Conservation (phyloP, 495 filamentous ascomycete species). For the Penicillium pancosmium region DNA sequence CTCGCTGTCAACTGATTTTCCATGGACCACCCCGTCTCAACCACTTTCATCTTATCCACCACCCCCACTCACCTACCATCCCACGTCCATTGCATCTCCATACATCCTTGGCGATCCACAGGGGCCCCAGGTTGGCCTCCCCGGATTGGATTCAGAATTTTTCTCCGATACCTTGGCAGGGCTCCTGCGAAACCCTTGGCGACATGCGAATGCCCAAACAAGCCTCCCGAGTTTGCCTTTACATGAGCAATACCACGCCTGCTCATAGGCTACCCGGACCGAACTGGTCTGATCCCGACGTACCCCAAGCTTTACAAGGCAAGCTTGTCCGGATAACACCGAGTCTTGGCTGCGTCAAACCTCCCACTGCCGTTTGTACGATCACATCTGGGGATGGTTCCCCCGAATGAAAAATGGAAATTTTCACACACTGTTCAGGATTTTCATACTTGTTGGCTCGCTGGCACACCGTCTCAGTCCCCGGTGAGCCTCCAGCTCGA, state of each 20-base stretch:
- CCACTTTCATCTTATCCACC: too few relatives aligned
- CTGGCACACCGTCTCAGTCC: background rate
- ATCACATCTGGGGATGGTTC: background rate
- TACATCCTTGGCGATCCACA: background rate
- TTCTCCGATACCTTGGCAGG: conserved; percentile 3
- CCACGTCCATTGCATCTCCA: background rate
- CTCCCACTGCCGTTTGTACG: background rate
- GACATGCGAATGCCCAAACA: background rate
- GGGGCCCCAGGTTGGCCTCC: background rate
- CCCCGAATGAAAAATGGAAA: background rate
- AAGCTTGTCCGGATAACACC: background rate
- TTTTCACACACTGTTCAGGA: background rate
- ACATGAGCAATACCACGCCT: background rate
- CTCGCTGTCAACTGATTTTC: background rate
- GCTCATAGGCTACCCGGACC: conserved; percentile 1
- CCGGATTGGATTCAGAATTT: conserved; percentile 4
- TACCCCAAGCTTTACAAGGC: background rate
- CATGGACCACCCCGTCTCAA: conserved; percentile 1
- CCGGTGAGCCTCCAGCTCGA: background rate
- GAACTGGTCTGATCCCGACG: background rate
- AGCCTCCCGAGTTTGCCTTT: background rate
- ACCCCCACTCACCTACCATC: background rate
- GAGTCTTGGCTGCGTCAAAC: conserved; percentile 6
- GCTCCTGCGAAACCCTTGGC: conserved; percentile 1
- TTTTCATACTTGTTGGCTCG: background rate